phyloP scores from a whole-genome alignment of 2,329 filamentous ascomycete genomes.

The Exophiala viscosa region DNA sequence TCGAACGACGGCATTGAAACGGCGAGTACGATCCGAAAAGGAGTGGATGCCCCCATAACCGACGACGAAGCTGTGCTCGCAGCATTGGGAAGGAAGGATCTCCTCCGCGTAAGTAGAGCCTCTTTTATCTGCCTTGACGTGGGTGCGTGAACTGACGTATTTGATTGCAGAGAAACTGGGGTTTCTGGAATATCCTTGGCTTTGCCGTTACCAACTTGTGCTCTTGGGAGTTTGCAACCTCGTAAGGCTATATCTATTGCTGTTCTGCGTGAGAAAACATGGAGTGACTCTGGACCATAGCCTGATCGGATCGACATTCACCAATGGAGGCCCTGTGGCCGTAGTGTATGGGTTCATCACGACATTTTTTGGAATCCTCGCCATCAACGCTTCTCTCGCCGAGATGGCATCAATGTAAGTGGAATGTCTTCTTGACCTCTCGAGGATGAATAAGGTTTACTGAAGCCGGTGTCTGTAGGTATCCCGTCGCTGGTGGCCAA shows the following conservation, averaged over 20 bases:
- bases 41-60: neutral
- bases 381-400: neutral
- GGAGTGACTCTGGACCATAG: neutral
- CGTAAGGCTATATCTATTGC: neutral
- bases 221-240: neutral
- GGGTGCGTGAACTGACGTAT: neutral
- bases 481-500: slow-evolving; percentile 31
- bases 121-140: neutral
- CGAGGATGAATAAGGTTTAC: neutral
- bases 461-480: slow-evolving; percentile 5
- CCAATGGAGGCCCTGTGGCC: neutral
- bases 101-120: neutral
- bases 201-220: neutral
- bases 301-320: neutral
- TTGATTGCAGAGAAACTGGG: neutral
- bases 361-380: slow-evolving; percentile 26
- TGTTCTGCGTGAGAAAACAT: neutral
- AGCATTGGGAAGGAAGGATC: neutral
- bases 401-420: slow-evolving; percentile 5
- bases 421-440: neutral
- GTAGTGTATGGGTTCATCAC: slow-evolving; percentile 1
- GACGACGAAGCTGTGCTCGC: neutral
- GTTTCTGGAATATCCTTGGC: neutral
- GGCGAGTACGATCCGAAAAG: neutral
- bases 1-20: neutral